Base-by-base conservation (phyloP, 2,329 filamentous ascomycete genomes). In the Huntiella decipiens region DNA sequence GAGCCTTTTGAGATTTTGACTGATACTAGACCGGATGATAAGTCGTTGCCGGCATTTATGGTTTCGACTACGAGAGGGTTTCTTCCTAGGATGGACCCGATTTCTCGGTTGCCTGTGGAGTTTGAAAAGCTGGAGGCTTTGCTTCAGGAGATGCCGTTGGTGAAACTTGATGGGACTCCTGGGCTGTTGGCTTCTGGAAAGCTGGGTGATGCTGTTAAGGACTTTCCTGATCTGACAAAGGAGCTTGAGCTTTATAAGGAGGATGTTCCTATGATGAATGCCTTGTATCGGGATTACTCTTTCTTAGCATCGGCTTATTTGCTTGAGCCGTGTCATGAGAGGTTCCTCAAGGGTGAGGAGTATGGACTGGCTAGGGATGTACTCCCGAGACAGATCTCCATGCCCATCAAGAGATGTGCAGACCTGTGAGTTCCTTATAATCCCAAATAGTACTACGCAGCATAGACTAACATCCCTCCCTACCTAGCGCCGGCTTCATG, bases 221-320 rank as follows among this genome's bases (percentile, higher is more conserved):
- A 66, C n/a, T 71, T 95, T 41, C 80, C 83, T 12, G 82, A 94
- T 60, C 67, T 94, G 41, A 82, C 80, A 1, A 68, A 68, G 4
- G 69, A 74, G 53, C 71, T 94, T 48, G 79, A 91, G 56, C 74
- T 75, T 60, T 79, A 82, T 54, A 68, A 72, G 54, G 66, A 77
- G 51, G 79, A 94, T 61, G 69, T 88, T 35, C 79, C 80, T 12
- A 64, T 84, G 49, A 77, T 92, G 67, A 91, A 87, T 55, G 86
- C 86, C 32, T 65, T 92, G 41, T 94, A 94, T 61, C 73, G 87
- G 15, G 87, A 95, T 64, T 95, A 94, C 60, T 82, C 82, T 11
- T 95, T 94, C 67, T 65, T 94, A 28, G 82, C 86, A 4, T 92
- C 83, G 17, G 82, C 85, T 0, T 94, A 93, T 59, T 68, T 95